These are phyloP conservation scores for Capronia epimyces DNA, from an alignment of 2,329 filamentous ascomycete genomes.

Conservation along the genomic window DNA sequence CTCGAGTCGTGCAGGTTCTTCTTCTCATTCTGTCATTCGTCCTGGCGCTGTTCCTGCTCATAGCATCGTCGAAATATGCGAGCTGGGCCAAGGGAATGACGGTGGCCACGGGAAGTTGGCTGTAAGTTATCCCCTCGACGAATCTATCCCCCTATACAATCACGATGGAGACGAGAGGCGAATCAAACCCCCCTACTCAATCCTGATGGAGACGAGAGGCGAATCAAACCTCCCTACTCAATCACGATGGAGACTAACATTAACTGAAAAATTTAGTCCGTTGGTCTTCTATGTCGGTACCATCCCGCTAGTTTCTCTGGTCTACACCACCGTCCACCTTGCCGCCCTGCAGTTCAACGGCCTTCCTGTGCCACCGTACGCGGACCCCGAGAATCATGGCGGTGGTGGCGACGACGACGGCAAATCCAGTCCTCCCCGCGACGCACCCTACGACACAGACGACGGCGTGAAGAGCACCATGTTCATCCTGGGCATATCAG, in stretches of 20 bases:
- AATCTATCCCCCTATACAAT: too few relatives aligned
- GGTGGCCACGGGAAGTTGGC: slow-evolving; percentile 13
- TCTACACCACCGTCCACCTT: slow-evolving; percentile 19
- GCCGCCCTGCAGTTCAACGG: slow-evolving; percentile 22
- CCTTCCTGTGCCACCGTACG: slow-evolving; percentile 13
- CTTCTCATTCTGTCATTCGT: slow-evolving; percentile 18
- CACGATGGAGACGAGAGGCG: too few relatives aligned
- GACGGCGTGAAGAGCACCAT: slow-evolving; percentile 17
- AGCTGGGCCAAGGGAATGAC: slow-evolving; percentile 23
- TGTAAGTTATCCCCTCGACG: slow-evolving; percentile 15
- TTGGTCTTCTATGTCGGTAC: slow-evolving; percentile 23
- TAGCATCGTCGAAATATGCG: slow-evolving; percentile 25
- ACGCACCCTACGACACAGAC: slow-evolving; percentile 11
- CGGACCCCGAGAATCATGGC: background rate
- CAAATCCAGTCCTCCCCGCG: background rate
- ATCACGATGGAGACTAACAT: background rate
- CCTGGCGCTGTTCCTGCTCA: slow-evolving; percentile 20
- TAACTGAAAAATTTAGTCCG: slow-evolving; percentile 3
- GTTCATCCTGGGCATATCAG: slow-evolving; percentile 16
- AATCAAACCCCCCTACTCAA: background rate
- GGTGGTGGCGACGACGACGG: background rate
- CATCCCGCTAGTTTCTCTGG: slow-evolving; percentile 19
- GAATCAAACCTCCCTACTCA: background rate
- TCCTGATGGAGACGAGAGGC: background rate
- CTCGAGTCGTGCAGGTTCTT: slow-evolving; percentile 19